Conservation (phyloP, 2,329 filamentous ascomycete species). For the Paraphoma sp. region DNA sequence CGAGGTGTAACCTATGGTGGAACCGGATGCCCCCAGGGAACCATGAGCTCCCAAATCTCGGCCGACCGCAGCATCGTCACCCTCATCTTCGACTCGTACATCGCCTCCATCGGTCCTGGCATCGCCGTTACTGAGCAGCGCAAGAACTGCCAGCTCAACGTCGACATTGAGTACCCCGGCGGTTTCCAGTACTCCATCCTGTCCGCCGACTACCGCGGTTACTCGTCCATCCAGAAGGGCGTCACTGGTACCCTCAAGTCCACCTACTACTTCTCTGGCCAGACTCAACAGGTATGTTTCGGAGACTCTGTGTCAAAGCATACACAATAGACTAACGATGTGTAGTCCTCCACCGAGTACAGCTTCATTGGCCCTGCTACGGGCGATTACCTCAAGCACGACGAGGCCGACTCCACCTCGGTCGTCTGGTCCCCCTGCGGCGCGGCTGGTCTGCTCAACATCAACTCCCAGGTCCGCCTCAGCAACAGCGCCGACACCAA, state of each 20-base stretch:
- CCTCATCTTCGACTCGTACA: slow-evolving; percentile 60
- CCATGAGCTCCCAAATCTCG: slow-evolving; percentile 52
- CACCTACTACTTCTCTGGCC: slow-evolving; percentile 62
- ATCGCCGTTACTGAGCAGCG: slow-evolving; percentile 53
- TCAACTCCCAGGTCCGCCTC: slow-evolving; percentile 60
- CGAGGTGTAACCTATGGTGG: slow-evolving; percentile 55
- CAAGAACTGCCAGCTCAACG: slow-evolving; percentile 63
- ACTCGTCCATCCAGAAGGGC: slow-evolving; percentile 55
- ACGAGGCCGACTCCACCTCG: slow-evolving; percentile 52
- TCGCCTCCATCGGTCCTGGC: slow-evolving; percentile 57
- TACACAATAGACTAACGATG: slow-evolving; percentile 8
- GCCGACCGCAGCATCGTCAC: slow-evolving; percentile 56
- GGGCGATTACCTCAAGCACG: slow-evolving; percentile 49
- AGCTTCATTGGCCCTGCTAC: slow-evolving; percentile 49
- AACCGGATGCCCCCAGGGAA: slow-evolving; percentile 55
- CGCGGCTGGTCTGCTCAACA: slow-evolving; percentile 57
- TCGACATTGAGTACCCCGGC: slow-evolving; percentile 58
- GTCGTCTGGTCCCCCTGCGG: slow-evolving; percentile 62
- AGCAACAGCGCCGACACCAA: slow-evolving; percentile 34
- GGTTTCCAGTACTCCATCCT: slow-evolving; percentile 62
- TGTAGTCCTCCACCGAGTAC: slow-evolving; percentile 46
- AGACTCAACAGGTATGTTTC: slow-evolving; percentile 47
- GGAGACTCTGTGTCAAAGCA: neutral
- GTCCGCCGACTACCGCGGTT: slow-evolving; percentile 61
- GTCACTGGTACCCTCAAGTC: slow-evolving; percentile 58